phyloP scores from a whole-genome alignment of 2,329 filamentous ascomycete species.

The Ophiocordyceps robertsii region DNA sequence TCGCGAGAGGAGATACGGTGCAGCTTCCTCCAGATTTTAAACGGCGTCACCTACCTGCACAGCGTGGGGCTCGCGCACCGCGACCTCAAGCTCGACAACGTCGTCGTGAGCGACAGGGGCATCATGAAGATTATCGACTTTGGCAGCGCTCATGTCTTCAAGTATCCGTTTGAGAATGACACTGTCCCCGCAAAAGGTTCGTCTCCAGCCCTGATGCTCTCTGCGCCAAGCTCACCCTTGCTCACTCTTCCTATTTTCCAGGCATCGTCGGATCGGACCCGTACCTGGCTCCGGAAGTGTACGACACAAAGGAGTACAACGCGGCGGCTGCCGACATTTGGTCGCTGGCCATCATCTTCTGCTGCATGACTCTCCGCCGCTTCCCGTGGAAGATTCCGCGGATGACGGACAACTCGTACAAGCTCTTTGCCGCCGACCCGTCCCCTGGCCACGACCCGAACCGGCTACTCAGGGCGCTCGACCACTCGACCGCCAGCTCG shows the following conservation, averaged over 20 bases:
- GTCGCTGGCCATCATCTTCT: slow-evolving; percentile 97
- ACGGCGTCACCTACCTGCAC: slow-evolving; percentile 87
- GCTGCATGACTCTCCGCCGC: slow-evolving; percentile 89
- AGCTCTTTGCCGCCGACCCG: slow-evolving; percentile 77
- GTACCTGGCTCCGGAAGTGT: slow-evolving; percentile 93
- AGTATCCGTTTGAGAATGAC: slow-evolving; percentile 87
- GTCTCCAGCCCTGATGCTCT: background rate
- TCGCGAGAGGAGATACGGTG: slow-evolving; percentile 79
- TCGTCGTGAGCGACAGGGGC: slow-evolving; percentile 87
- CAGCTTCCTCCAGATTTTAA: slow-evolving; percentile 86
- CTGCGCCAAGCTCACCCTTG: background rate
- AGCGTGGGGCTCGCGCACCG: slow-evolving; percentile 90
- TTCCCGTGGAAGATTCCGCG: slow-evolving; percentile 97
- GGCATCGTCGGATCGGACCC: slow-evolving; percentile 74
- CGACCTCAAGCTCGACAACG: slow-evolving; percentile 93
- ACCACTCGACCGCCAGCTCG: slow-evolving; percentile 25
- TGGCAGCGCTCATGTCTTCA: slow-evolving; percentile 91
- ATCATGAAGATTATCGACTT: slow-evolving; percentile 99
- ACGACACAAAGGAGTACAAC: slow-evolving; percentile 86
- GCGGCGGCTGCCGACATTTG: slow-evolving; percentile 91
- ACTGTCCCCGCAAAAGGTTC: slow-evolving; percentile 23
- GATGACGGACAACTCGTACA: slow-evolving; percentile 85
- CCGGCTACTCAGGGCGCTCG: slow-evolving; percentile 33
- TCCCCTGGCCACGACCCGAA: slow-evolving; percentile 56
- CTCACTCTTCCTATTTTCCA: slow-evolving; percentile 10